Percentiles rank a stretch among this genome's conserved stretches.
Evolutionary conservation across 805 yeast species (phyloP).

Genomic region (Ogataea trehaloabstinens): DNA sequence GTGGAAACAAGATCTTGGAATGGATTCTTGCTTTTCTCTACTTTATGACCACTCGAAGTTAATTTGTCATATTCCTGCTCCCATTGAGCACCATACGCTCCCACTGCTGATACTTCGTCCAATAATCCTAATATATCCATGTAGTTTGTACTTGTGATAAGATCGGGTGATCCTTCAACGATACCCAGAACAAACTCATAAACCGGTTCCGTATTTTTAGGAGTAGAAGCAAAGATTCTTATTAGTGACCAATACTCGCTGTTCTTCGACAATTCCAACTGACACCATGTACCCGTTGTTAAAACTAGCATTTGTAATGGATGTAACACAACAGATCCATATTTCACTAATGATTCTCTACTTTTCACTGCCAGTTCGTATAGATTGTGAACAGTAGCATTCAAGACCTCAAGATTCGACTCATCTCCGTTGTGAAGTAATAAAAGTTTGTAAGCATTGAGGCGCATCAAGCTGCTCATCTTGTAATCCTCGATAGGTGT

Average conservation of each 20-base stretch:
- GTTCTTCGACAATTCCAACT: conserved; percentile 32
- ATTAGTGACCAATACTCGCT: conserved; percentile 49
- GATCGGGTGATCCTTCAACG: conserved; percentile 30
- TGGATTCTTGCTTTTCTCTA: conserved; percentile 42
- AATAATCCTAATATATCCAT: conserved; percentile 66
- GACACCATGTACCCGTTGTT: conserved; percentile 43
- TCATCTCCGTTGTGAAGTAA: conserved; percentile 38
- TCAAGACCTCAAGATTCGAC: conserved; percentile 18
- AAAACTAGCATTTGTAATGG: conserved; percentile 51
- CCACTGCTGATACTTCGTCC: conserved; percentile 79
- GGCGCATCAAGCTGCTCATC: conserved; percentile 36
- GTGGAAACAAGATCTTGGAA: conserved; percentile 53
- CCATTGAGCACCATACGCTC: conserved; percentile 75
- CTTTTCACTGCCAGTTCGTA: conserved; percentile 20
- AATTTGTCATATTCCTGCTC: conserved; percentile 59
- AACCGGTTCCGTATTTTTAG: conserved; percentile 40
- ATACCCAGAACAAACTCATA: conserved; percentile 47
- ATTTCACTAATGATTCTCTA: conserved; percentile 43
- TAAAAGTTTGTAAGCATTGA: conserved; percentile 51
- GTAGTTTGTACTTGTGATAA: conserved; percentile 50
- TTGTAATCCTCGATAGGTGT: conserved; percentile 25
- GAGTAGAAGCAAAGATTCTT: conserved; percentile 44
- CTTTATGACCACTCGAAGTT: conserved; percentile 41
- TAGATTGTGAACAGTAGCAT: conserved; percentile 25
- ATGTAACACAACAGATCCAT: conserved; percentile 42